Conservation (phyloP, 2,329 filamentous ascomycete species). For the Talaromyces sp. region DNA sequence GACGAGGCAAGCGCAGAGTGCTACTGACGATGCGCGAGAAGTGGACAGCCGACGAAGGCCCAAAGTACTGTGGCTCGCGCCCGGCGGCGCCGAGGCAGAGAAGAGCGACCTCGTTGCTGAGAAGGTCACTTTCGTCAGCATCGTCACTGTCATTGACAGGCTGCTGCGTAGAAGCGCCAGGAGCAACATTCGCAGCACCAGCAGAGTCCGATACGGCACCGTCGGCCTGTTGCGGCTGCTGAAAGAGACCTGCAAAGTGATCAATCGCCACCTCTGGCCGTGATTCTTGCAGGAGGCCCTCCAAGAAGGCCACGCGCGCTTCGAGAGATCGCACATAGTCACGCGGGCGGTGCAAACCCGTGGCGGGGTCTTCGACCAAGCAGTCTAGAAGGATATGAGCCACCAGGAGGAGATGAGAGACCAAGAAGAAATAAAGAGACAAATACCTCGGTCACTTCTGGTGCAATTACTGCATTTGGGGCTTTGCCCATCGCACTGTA, state of each 20-base stretch:
- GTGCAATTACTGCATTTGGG: conserved; percentile 25
- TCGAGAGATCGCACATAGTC: conserved; percentile 27
- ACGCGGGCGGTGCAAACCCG: conserved; percentile 27
- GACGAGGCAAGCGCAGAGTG: conserved; percentile 19
- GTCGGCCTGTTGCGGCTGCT: not conserved
- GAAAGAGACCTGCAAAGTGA: conserved; percentile 4
- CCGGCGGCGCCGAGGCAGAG: conserved; percentile 22
- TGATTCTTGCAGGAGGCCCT: conserved; percentile 24
- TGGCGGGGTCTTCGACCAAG: conserved; percentile 34
- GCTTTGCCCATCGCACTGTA: conserved; percentile 20
- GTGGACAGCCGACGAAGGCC: conserved; percentile 31
- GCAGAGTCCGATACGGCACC: not conserved
- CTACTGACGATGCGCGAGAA: conserved; percentile 16
- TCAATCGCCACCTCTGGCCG: conserved; percentile 18
- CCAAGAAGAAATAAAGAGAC: not conserved
- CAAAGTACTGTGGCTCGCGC: conserved; percentile 35
- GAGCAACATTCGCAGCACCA: not conserved
- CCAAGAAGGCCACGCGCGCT: conserved; percentile 21
- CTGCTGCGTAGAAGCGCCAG: not conserved
- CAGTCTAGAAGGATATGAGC: conserved; percentile 21
- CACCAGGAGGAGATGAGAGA: not conserved
- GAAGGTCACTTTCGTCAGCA: conserved; percentile 1
- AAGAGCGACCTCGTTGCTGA: conserved; percentile 25
- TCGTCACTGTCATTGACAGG: conserved; percentile 4
- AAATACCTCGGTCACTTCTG: conserved; percentile 16